phyloP scores from a whole-genome alignment of 73 alveolate genomes.

The Durusdinium trenchii region DNA sequence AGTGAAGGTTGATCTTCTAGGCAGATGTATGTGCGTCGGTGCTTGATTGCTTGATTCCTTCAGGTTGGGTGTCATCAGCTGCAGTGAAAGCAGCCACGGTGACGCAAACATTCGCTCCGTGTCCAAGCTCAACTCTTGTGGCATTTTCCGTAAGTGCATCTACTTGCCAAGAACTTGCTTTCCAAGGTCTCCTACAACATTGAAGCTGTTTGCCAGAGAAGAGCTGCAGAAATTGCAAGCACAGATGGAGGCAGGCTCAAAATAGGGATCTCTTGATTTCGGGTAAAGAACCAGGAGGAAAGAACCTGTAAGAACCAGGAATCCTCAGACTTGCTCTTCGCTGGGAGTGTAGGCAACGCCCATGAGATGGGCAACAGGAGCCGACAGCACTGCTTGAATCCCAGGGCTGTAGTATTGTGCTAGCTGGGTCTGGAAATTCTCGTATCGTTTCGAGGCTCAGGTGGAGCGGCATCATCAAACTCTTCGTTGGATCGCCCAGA shows the following conservation, averaged over 20 bases:
- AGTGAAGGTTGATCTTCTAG: background rate
- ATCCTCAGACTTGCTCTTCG: background rate
- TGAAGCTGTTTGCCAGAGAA: slow-evolving; percentile 22
- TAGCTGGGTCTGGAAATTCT: too few relatives aligned
- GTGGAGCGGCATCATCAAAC: slow-evolving; percentile 69
- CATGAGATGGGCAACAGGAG: background rate
- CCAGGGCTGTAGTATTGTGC: background rate
- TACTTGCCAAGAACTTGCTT: background rate
- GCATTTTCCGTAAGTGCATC: background rate
- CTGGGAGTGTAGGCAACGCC: slow-evolving; percentile 40
- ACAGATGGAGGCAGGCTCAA: background rate
- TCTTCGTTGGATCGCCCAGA: slow-evolving; percentile 32
- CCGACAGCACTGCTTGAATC: background rate
- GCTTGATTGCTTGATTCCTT: background rate
- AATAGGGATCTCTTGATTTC: background rate
- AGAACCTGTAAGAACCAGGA: background rate
- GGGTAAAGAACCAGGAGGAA: background rate
- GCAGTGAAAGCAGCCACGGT: slow-evolving; percentile 8
- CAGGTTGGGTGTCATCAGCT: background rate
- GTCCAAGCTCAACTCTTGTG: background rate
- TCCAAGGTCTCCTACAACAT: slow-evolving; percentile 17
- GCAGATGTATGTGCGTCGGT: background rate
- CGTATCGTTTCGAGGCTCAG: slow-evolving; percentile 3
- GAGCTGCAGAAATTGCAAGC: slow-evolving; percentile 44
- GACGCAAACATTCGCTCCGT: slow-evolving; percentile 5